Percentiles rank a stretch among this genome's conserved stretches.
Evolutionary conservation across 176 grass and related monocot genomes (phyloP).

Genomic region (Hordeum marinum): DNA sequence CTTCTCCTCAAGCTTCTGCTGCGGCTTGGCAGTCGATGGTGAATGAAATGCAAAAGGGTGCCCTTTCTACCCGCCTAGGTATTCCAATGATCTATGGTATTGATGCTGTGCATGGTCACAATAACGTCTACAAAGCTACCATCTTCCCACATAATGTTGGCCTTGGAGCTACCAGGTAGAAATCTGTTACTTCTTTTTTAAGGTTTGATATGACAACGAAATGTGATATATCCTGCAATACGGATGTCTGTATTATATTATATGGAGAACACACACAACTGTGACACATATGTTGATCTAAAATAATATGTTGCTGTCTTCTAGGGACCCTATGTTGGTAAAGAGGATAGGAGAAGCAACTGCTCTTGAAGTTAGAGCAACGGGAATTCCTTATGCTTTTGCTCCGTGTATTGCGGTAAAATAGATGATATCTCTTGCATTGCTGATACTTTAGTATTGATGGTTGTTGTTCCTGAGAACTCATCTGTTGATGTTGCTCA

Average conservation of each 20-base stretch:
- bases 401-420: slow-evolving; percentile 71
- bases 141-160: slow-evolving; percentile 81
- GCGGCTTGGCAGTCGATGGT: slow-evolving; percentile 55
- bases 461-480: not conserved
- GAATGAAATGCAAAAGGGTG: slow-evolving; percentile 53
- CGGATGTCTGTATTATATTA: not conserved
- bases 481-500: slow-evolving; percentile 11
- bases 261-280: not conserved
- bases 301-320: not conserved
- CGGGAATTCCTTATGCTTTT: slow-evolving; percentile 68
- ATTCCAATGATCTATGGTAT: slow-evolving; percentile 77
- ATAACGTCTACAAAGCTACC: slow-evolving; percentile 70
- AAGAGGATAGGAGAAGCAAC: slow-evolving; percentile 71
- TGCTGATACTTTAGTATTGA: not conserved
- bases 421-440: not conserved
- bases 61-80: slow-evolving; percentile 71
- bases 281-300: not conserved
- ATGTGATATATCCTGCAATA: not conserved
- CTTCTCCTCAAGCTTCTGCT: slow-evolving; percentile 59
- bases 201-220: not conserved
- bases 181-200: not conserved
- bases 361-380: slow-evolving; percentile 82
- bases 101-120: slow-evolving; percentile 78
- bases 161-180: slow-evolving; percentile 78
- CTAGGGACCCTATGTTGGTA: slow-evolving; percentile 57